A percentile compares a stretch with the other conserved stretches of the same genome.
phyloP scores from a whole-genome alignment of 1,284 basidiomycete genomes.

The Gymnopus androsaceus region DNA sequence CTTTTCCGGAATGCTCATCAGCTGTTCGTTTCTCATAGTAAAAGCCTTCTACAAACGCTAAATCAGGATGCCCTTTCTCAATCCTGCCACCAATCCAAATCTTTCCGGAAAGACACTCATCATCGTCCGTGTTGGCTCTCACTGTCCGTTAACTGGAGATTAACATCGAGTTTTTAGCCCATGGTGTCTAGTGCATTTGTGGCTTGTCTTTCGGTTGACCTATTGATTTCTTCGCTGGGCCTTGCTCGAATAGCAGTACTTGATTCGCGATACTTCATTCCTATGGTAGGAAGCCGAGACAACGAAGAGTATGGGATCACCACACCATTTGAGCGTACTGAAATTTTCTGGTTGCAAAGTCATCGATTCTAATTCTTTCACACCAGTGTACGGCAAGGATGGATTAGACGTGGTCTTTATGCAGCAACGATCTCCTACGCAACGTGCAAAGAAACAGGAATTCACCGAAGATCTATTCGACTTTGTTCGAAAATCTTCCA shows the following conservation, averaged over 20 bases:
- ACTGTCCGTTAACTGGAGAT: constrained; percentile 5
- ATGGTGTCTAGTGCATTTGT: constrained; percentile 81
- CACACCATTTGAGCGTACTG: constrained; percentile 73
- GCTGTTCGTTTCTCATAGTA: too few species aligned
- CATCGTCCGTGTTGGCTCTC: constrained; percentile 41
- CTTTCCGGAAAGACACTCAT: constrained; percentile 50
- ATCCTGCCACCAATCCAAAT: constrained; percentile 32
- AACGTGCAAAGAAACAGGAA: constrained; percentile 65
- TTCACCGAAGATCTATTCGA: constrained; percentile 59
- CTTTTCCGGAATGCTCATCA: too few species aligned
- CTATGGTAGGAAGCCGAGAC: constrained; percentile 68
- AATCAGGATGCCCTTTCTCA: constrained; percentile 45
- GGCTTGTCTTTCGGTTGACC: constrained; percentile 72
- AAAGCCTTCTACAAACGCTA: too few species aligned
- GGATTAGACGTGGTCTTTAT: constrained; percentile 54
- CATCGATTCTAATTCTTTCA: background rate
- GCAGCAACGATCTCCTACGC: constrained; percentile 75
- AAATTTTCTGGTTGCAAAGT: background rate
- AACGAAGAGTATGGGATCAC: constrained; percentile 59
- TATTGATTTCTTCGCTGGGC: constrained; percentile 66
- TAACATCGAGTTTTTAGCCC: constrained; percentile 51
- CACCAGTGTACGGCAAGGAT: constrained; percentile 62
- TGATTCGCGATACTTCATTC: constrained; percentile 61
- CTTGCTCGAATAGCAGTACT: constrained; percentile 64
- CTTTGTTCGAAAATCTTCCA: constrained; percentile 52